Evolutionary conservation across 257 asterid genomes (phyloP).

Genomic region (Plantago ovata): DNA sequence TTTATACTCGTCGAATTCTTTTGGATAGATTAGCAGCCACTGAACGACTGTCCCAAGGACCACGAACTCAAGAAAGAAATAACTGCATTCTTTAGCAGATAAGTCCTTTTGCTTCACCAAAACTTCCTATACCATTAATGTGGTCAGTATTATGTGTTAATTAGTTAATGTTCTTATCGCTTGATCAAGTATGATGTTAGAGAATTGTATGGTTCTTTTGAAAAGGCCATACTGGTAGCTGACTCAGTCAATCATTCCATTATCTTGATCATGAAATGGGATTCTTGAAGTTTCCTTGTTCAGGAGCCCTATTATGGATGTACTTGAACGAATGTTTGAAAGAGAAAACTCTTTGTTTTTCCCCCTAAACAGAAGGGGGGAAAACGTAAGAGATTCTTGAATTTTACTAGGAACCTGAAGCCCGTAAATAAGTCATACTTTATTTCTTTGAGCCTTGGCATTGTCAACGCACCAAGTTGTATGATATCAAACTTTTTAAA

Average conservation of each 20-base stretch:
- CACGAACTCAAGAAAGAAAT: neutral
- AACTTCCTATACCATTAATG: neutral
- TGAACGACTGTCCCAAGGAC: conserved; percentile 7
- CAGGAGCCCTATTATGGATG: conserved; percentile 9
- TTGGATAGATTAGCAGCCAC: neutral
- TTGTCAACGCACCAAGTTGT: too few relatives aligned
- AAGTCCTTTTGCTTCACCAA: conserved; percentile 18
- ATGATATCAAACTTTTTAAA: too few relatives aligned
- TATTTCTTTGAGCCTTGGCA: too few relatives aligned
- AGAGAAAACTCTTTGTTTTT: too few relatives aligned
- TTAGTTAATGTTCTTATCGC: conserved; percentile 16
- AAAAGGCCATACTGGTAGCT: neutral
- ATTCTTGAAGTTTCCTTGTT: neutral
- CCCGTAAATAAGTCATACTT: too few relatives aligned
- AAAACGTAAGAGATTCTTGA: neutral
- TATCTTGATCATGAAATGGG: conserved; percentile 8
- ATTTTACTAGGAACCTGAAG: too few relatives aligned
- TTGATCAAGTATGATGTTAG: conserved; percentile 8
- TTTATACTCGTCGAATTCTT: neutral
- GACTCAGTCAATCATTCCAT: conserved; percentile 15
- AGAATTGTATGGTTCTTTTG: neutral
- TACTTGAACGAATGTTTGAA: too few relatives aligned
- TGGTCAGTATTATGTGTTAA: conserved; percentile 12
- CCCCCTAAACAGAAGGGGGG: too few relatives aligned
- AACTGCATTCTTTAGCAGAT: neutral